Conservation (phyloP, 495 filamentous ascomycete genomes). For the Platismatia glauca region DNA sequence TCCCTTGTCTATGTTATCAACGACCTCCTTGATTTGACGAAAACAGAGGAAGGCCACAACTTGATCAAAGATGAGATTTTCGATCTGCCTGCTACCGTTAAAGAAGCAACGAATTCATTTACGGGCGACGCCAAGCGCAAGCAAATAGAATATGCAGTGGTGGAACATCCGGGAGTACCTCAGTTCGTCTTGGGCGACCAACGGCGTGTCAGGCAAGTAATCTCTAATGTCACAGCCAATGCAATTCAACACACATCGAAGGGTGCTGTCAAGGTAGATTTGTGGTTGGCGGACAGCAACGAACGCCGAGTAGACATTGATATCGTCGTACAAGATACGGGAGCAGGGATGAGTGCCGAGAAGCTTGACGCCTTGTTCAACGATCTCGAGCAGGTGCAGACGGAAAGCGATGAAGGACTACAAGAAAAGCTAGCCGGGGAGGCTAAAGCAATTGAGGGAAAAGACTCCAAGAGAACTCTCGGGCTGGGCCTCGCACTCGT, state of each 20-base stretch:
- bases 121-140: constrained; percentile 68
- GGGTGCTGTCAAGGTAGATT: constrained; percentile 67
- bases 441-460: constrained; percentile 14
- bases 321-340: constrained; percentile 69
- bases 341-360: constrained; percentile 62
- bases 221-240: constrained; percentile 78
- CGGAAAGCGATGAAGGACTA: constrained; percentile 34
- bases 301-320: constrained; percentile 53
- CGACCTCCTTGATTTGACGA: constrained; percentile 85
- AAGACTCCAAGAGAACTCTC: constrained; percentile 41
- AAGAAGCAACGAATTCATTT: constrained; percentile 69
- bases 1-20: constrained; percentile 95
- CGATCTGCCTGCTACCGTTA: constrained; percentile 61
- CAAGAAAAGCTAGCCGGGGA: constrained; percentile 24
- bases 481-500: constrained; percentile 84
- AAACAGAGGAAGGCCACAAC: constrained; percentile 72
- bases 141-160: constrained; percentile 55
- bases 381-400: constrained; percentile 79
- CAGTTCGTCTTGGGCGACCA: constrained; percentile 68
- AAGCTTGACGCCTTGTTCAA: constrained; percentile 72
- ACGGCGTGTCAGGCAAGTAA: constrained; percentile 65
- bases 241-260: constrained; percentile 69
- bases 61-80: constrained; percentile 78
- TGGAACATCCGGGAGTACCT: constrained; percentile 62
- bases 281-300: constrained; percentile 40